A percentile compares a stretch with the other conserved stretches of the same genome.
phyloP scores from a whole-genome alignment of 1,139 yeast genomes.

The Yamadazyma trypodendri region DNA sequence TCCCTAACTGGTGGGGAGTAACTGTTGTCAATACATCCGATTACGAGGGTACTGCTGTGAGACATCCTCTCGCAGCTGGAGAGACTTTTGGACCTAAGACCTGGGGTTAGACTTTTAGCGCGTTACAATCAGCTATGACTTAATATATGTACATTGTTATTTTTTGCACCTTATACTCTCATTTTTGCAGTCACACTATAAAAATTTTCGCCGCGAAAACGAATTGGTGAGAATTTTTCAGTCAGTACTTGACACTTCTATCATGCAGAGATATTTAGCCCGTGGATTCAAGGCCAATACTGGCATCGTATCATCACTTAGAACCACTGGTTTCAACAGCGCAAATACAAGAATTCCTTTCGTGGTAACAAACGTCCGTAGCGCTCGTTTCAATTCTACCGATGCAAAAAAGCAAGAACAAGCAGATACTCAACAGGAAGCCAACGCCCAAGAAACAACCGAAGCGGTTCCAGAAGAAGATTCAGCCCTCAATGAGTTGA shows the following conservation, averaged over 20 bases:
- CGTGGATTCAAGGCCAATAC: slow-evolving; percentile 1
- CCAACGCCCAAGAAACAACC: slow-evolving; percentile 1
- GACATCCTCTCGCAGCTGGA: slow-evolving; percentile 8
- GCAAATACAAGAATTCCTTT: neutral
- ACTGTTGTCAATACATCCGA: slow-evolving; percentile 12
- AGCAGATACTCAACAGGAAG: slow-evolving; percentile 4
- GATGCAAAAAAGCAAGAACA: slow-evolving; percentile 3
- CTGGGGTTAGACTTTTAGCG: slow-evolving; percentile 5
- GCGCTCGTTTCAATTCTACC: slow-evolving; percentile 12
- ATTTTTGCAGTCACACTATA: slow-evolving; percentile 8
- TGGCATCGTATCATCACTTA: neutral
- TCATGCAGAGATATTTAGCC: slow-evolving; percentile 3
- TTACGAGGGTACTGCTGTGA: slow-evolving; percentile 9
- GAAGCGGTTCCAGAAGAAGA: slow-evolving; percentile 18
- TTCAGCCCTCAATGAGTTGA: slow-evolving; percentile 41
- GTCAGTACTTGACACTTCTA: neutral
- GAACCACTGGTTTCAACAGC: neutral
- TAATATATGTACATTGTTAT: too few species aligned
- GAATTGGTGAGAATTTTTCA: neutral
- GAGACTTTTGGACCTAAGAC: slow-evolving; percentile 12
- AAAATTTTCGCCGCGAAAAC: slow-evolving; percentile 4
- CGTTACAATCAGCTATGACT: too few species aligned
- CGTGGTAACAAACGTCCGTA: neutral
- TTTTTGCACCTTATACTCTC: too few species aligned
- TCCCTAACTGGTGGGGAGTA: slow-evolving; percentile 42